Base-by-base conservation (phyloP, 208 protist species). In the Sergeia podlipaevii region DNA sequence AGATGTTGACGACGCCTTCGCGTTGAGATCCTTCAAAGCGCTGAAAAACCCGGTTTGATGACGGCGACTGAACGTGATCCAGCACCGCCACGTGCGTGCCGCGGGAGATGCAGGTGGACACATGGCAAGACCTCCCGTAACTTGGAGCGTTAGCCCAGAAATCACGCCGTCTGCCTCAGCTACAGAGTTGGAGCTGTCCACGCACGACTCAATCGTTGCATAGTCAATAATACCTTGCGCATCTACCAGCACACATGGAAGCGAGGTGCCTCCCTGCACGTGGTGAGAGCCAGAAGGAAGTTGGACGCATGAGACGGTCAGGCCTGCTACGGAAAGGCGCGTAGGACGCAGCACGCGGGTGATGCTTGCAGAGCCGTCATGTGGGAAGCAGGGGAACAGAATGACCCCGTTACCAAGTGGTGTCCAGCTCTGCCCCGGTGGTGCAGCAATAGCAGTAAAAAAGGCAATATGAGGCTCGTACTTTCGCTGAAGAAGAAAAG, bases 171-270 rank as follows among this genome's bases (percentile, higher is more conserved):
- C 18, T 4, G 11, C 17, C 4, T 4, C 4, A 6, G 20, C 15
- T n/a, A 21, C 23, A 8, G 21, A 21, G 13, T 28, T 17, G 24
- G 20, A 21, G 18, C 24, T 52, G 13, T 38, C 47, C 0, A 4
- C 30, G 7, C 7, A 45, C 4, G 39, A n/a, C 5, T 73, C 69
- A 32, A 89, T 63, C 13, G 62, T 60, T 39, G 70, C 71, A 62
- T 86, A 90, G 64, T 90, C 77, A 3, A 90, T 47, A 34, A 84
- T 70, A 11, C 77, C 82, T 15, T 55, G 47, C 17, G 65, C 62
- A 47, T 85, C 74, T 7, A 86, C 47, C 13, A 90, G 55, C 3
- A 86, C 77, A 36, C 62, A 67, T 20, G 61, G 63, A 11, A 6
- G 39, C 39, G 15, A 26, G 17, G 39, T 17, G 39, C 33, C 33